Conservation (phyloP, 2,329 filamentous ascomycete genomes). For the Fusarium secorum region DNA sequence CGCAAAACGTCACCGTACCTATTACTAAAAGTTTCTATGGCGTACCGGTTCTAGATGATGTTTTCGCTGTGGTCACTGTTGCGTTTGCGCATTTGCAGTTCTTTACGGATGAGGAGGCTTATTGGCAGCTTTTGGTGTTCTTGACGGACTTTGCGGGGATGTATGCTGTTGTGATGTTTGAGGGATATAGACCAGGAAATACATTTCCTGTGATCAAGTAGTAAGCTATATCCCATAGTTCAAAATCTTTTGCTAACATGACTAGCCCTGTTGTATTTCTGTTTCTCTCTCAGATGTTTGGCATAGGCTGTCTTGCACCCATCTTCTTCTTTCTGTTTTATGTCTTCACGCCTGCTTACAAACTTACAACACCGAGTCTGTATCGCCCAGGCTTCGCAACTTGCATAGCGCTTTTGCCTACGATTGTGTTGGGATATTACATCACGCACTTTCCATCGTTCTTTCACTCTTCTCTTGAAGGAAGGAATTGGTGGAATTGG, state of each 20-base stretch:
- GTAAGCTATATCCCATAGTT: constrained; percentile 23
- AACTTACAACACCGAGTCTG: constrained; percentile 15
- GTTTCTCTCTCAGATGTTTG: constrained; percentile 36
- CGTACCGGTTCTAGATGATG: constrained; percentile 29
- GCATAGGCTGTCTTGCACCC: constrained; percentile 33
- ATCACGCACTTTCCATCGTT: constrained; percentile 29
- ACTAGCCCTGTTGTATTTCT: constrained; percentile 28
- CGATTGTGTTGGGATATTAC: constrained; percentile 29
- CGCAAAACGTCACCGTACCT: constrained; percentile 1
- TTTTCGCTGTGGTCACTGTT: constrained; percentile 27
- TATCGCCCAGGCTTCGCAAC: constrained; percentile 5
- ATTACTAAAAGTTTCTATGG: constrained; percentile 35
- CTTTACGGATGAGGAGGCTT: constrained; percentile 25
- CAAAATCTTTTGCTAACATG: not conserved
- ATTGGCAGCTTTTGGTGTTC: constrained; percentile 43
- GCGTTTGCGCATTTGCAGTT: constrained; percentile 41
- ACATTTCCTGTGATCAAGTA: constrained; percentile 28
- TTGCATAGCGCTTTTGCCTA: constrained; percentile 30
- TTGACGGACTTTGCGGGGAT: constrained; percentile 41
- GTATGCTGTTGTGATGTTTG: constrained; percentile 40
- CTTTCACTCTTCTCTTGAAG: constrained; percentile 33
- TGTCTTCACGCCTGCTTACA: constrained; percentile 24
- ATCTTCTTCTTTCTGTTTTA: constrained; percentile 40
- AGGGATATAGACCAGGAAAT: constrained; percentile 34
- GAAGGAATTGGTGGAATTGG: constrained; percentile 44